Percentiles rank a stretch among this genome's conserved stretches.
These are phyloP conservation scores for Neofusicoccum sp. DNA, from an alignment of 2,329 filamentous ascomycete genomes.

Conservation along the genomic window DNA sequence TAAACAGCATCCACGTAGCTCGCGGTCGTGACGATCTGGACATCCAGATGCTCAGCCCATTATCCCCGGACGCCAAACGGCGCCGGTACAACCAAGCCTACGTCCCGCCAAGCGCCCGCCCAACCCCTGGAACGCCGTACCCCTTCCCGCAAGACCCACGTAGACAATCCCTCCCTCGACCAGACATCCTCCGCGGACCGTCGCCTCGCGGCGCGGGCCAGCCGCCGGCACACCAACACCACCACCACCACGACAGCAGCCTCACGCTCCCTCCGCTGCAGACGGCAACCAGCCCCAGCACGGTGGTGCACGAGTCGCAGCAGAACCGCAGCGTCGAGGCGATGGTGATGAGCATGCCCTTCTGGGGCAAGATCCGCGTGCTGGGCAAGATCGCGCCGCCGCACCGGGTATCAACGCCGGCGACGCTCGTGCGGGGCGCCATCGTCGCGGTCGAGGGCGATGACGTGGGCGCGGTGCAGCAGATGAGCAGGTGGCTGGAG, in stretches of 20 bases:
- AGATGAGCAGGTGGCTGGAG: conserved; percentile 64
- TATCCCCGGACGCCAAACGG: conserved; percentile 36
- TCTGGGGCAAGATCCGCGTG: conserved; percentile 72
- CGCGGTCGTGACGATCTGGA: conserved; percentile 11
- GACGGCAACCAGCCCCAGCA: conserved; percentile 28
- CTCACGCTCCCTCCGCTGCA: conserved; percentile 56
- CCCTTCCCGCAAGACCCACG: conserved; percentile 32
- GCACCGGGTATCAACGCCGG: conserved; percentile 22
- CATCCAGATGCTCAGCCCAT: conserved; percentile 20
- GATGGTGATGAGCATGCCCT: conserved; percentile 73
- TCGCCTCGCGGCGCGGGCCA: conserved; percentile 32
- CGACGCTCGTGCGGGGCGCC: conserved; percentile 62
- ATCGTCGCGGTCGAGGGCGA: conserved; percentile 83
- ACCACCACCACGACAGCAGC: conserved; percentile 41
- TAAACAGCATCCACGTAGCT: conserved; percentile 29
- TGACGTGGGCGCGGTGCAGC: conserved; percentile 60
- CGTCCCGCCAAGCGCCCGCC: conserved; percentile 48
- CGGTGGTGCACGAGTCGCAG: background rate
- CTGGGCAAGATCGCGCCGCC: conserved; percentile 74
- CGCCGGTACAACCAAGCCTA: conserved; percentile 31
- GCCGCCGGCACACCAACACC: conserved; percentile 41
- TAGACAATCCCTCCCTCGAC: conserved; percentile 32
- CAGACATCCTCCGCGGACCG: conserved; percentile 39
- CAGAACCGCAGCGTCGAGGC: conserved; percentile 55
- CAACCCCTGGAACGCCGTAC: conserved; percentile 56